These are phyloP conservation scores for Citeromyces nyonsensis DNA, from an alignment of 805 yeast species.

Conservation along the genomic window DNA sequence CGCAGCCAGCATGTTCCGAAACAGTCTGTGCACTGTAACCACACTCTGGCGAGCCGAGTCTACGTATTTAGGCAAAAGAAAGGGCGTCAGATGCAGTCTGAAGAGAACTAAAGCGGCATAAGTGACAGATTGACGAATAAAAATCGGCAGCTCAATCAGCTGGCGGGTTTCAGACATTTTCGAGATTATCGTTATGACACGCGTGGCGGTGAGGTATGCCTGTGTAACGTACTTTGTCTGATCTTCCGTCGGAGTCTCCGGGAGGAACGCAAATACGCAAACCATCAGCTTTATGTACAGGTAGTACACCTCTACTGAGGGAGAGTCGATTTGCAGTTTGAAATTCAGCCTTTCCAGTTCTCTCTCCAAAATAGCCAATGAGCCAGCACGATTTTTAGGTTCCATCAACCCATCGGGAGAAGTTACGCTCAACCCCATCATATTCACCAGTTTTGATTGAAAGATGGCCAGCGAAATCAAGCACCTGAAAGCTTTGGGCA, in stretches of 20 bases:
- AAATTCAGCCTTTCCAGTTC: constrained; percentile 63
- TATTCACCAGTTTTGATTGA: constrained; percentile 69
- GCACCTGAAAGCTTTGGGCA: constrained; percentile 61
- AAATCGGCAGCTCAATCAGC: constrained; percentile 74
- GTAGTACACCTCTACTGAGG: constrained; percentile 62
- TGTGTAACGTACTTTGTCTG: constrained; percentile 73
- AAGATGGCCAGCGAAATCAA: constrained; percentile 63
- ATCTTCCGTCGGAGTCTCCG: constrained; percentile 80
- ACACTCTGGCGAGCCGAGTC: constrained; percentile 88
- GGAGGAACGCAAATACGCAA: constrained; percentile 79
- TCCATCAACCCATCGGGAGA: constrained; percentile 84
- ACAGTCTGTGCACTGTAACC: constrained; percentile 81
- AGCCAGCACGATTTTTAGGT: constrained; percentile 68
- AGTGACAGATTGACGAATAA: constrained; percentile 74
- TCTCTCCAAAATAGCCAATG: constrained; percentile 60
- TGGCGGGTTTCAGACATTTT: constrained; percentile 51
- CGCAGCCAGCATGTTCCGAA: constrained; percentile 75
- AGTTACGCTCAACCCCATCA: constrained; percentile 76
- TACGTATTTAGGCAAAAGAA: constrained; percentile 55
- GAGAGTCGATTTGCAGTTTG: constrained; percentile 49
- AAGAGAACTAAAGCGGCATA: constrained; percentile 68
- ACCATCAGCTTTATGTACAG: constrained; percentile 68
- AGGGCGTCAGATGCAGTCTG: constrained; percentile 67
- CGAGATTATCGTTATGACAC: constrained; percentile 66
- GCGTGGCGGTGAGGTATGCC: constrained; percentile 70